Base-by-base conservation (phyloP, 179 eudicot genomes). In the Silene noctiflora region DNA sequence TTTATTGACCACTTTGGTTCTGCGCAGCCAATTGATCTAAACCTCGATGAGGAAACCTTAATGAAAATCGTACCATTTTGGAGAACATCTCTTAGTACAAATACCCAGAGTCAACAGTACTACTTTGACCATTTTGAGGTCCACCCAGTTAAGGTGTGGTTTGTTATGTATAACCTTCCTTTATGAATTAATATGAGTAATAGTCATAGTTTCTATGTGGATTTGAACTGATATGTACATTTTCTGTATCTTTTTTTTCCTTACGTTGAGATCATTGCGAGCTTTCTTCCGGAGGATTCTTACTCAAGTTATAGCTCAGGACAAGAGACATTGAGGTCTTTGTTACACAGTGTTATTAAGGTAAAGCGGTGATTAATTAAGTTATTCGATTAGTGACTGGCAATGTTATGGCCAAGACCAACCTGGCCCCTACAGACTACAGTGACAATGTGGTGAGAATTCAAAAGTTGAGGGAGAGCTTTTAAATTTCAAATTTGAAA, bases 71-170 rank as follows among this genome's bases (percentile, higher is more conserved):
- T 89, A 60, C 96, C 96, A 44, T 96, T 91, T 83, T 96, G 92
- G 96, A 91, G 99, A 85, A 84, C 78, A 74, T 96, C 99, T 76
- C 97, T 93, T 61, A 88, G 93, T 75, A 80, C 97, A 65, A 88
- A 78, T 79, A 78, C 87, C 59, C 86, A 82, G 74, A 86, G 98
- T 82, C 96, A 75, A 78, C 92, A 87, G 42, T 96, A 96, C 84
- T 96, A 96, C 85, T 93, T 96, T 82, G 98, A 93, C 79, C 97
- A 91, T 84, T 96, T 96, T 81, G 99, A 93, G 89, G 90, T 96
- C 73, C 99, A 91, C 85, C 99, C 99, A 64, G 75, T 96, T 65
- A 96, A 91, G 97, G 98, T 96, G 69, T 74, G 86, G 4, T 35
- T 81, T 76, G 60, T 33, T 71, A 58, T 75, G 67, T 48, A 5